These are phyloP conservation scores for Raffaelea albimanens DNA, from an alignment of 2,329 filamentous ascomycete genomes.

Conservation along the genomic window DNA sequence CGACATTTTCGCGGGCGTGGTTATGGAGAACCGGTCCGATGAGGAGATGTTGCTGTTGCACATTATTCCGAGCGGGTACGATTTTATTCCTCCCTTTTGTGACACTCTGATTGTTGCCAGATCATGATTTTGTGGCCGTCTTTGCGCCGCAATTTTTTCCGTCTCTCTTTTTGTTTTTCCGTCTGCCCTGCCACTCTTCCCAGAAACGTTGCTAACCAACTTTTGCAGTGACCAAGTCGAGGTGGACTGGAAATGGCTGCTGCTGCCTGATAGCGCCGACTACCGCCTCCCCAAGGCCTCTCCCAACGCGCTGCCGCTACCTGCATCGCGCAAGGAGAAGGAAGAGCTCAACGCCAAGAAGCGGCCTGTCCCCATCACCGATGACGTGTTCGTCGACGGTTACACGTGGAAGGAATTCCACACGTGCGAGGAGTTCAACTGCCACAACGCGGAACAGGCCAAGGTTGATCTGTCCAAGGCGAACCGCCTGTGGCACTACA, in stretches of 20 bases:
- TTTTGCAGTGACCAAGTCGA: conserved; percentile 57
- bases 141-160: neutral
- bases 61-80: conserved; percentile 75
- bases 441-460: conserved; percentile 47
- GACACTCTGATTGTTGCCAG: no score
- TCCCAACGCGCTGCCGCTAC: conserved; percentile 61
- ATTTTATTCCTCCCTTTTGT: conserved; percentile 12
- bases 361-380: conserved; percentile 51
- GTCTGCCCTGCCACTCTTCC: neutral
- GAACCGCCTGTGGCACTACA: conserved; percentile 79
- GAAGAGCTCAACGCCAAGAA: conserved; percentile 61
- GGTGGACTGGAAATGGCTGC: conserved; percentile 76
- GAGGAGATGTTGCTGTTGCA: conserved; percentile 74
- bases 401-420: conserved; percentile 76
- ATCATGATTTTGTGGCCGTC: neutral
- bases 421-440: conserved; percentile 36
- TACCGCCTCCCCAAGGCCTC: conserved; percentile 68
- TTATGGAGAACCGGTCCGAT: conserved; percentile 70
- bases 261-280: conserved; percentile 62
- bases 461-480: conserved; percentile 64
- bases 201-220: conserved; percentile 24
- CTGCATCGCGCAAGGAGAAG: conserved; percentile 50
- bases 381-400: conserved; percentile 57
- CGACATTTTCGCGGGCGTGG: conserved; percentile 83
- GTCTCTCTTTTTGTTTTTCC: neutral